Evolutionary conservation across 1,284 basidiomycete genomes (phyloP), one percentile per base, ranked within the genome.

Genomic region (Malassezia furfur): DNA sequence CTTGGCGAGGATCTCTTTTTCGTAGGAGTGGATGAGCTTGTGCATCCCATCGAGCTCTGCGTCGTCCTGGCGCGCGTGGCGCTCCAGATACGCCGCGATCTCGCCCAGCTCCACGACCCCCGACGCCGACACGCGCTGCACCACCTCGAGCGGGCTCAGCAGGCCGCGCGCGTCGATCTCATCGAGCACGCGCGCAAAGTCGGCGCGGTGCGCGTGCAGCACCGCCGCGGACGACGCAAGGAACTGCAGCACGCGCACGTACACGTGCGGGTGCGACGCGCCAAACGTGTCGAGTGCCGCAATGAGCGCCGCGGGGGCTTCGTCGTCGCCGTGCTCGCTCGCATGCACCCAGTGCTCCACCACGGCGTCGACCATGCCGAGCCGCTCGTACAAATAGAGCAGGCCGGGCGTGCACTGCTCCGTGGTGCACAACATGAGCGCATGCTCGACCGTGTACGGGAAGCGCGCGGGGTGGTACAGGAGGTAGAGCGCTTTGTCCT

Each of bases 311-410:
- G 21, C 57, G 85, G 2, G 83, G 82, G 54, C 50, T 10, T 41
- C 50, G 32, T 46, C 57, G 28, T 62, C 57, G 34, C 30, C 76
- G 0, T 78, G 67, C 4, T 74, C 66, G 5, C 63, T 61, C 5
- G 53, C 37, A 8, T 67, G 62, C 56, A 93, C 93, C 84, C 86
- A 91, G 78, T 88, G 91, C 19, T 90, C 82, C 28, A 98, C 70
- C 36, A 96, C 84, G 62, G 96, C 91, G 67, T 96, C 94, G 75
- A 89, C 88, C 91, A 96, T 91, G 2, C 86, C 90, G 78, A 91
- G 80, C 51, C 83, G 83, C 77, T 96, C 93, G 86, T 91, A 96
- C 0, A 98, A 78, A 9, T 87, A 78, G 0, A 96, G 85, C 10
- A 94, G 80, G 0, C 93, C 93, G 0, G 83, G 81, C 0, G 85